Base-by-base conservation (phyloP, 2,329 filamentous ascomycete genomes). In the Dothistroma pini region DNA sequence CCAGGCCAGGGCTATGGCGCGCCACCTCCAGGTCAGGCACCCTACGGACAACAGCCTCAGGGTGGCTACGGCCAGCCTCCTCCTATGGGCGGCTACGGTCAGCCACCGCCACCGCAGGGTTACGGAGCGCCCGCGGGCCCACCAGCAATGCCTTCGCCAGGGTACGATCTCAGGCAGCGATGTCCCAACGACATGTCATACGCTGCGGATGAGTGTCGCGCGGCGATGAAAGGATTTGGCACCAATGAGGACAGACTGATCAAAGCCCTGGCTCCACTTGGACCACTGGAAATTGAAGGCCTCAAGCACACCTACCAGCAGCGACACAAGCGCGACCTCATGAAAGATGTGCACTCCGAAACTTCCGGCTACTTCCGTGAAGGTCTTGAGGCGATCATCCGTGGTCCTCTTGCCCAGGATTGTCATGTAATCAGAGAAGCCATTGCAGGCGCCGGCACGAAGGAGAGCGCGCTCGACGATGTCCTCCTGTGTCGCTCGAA, bases 181-280 rank as follows among this genome's bases (percentile, higher is more conserved):
- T 89, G 90, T 49, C 81, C 84, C 32, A 79, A 82, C 19, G 87
- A 96, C 65, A 88, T 86, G 53, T 81, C 79, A 2, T 78, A 80
- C 12, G 87, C 95, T 68, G 89, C 91, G 0, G 84, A 91, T 60
- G 84, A 81, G 4, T 79, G 96, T 22, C 86, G 91, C 57, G 84
- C 84, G 68, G 91, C 93, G 1, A 96, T 97, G 91, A 96, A 96
- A 76, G 92, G 92, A 0, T 90, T 96, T 64, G 93, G 93, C 35
- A 97, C 93, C 0, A 86, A 97, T 70, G 93, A 97, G 75, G 88
- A 86, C 70, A 76, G 83, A 0, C 79, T 97, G 16, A 93, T 96
- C 65, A 79, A 80, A 1, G 79, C 88, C 2, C 79, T 97, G 9
- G 79, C 88, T 2, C 84, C 82, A 67, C 88, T 92, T 64, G 90